Base-by-base conservation (phyloP, 768 basidiomycete species). In the Boletus rex-veris region DNA sequence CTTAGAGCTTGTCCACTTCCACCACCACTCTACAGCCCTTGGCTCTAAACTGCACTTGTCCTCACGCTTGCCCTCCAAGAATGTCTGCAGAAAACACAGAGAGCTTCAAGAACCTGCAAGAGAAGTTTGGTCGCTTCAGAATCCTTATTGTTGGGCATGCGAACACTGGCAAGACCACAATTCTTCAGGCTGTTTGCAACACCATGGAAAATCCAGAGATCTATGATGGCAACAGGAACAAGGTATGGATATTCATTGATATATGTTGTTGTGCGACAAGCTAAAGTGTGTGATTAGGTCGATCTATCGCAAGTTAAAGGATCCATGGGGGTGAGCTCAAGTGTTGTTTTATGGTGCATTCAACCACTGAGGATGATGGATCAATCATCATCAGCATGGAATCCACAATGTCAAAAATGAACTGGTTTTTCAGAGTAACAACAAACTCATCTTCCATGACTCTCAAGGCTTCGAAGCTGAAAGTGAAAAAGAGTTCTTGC, bases 121-220 rank as follows among this genome's bases (percentile, higher is more conserved):
- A 40, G 10, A 40, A 21, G 7, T 38, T 38, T n/a, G 37, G 37
- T n/a, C 37, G 15, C 4, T 38, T 38, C 37, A 38, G 37, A 18
- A 40, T 40, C 39, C 39, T 40, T 19, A 45, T 55, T 16, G 10
- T 55, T 5, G 54, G 45, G 35, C 51, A 45, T 15, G 54, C 52
- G 8, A 55, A 53, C 14, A 38, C 54, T 11, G 54, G 52, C 30
- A 53, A 54, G 43, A 53, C 52, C 16, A 55, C 51, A 1, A 30
- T 54, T 36, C 54, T 55, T 18, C 45, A 6, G 38, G 18, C 14
- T n/a, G 49, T 57, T 21, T 58, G 46, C 14, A 24, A 52, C 35
- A 15, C 52, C 6, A 47, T 40, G 4, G 55, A 55, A 31, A 21
- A 35, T 1, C 55, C 53, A 14, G 55, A 57, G 31, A 45, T 57